phyloP scores from a whole-genome alignment of 495 filamentous ascomycete genomes.

The Astrothelium macrocarpum region DNA sequence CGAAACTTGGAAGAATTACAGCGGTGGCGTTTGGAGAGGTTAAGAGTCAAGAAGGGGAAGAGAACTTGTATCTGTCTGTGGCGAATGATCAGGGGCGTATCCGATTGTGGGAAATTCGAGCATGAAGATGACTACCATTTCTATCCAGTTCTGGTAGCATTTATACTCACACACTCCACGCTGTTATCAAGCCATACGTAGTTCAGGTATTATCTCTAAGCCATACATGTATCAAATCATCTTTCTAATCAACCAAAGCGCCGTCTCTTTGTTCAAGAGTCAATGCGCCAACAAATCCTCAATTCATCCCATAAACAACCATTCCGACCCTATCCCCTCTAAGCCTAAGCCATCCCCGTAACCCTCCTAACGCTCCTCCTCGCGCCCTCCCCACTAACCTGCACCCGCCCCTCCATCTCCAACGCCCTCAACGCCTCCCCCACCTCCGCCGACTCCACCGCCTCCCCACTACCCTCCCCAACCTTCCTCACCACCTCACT shows the following conservation, averaged over 20 bases:
- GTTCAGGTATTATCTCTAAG: not conserved
- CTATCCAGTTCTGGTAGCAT: not conserved
- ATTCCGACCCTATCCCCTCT: constrained; percentile 18
- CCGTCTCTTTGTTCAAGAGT: too few species aligned
- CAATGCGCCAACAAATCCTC: too few species aligned
- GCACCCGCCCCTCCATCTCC: constrained; percentile 76
- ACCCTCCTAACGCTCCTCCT: constrained; percentile 75
- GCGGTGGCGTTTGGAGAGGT: constrained; percentile 52
- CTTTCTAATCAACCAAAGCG: not conserved
- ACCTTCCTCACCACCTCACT: constrained; percentile 64
- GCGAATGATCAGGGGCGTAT: constrained; percentile 81
- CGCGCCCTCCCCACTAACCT: constrained; percentile 74
- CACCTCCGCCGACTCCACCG: constrained; percentile 69
- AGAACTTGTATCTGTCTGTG: constrained; percentile 64
- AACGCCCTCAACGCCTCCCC: constrained; percentile 64
- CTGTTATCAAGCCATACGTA: too few species aligned
- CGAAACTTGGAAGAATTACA: constrained; percentile 77
- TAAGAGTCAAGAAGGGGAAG: constrained; percentile 34
- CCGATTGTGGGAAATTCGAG: constrained; percentile 69
- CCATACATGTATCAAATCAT: not conserved
- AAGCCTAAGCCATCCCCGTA: constrained; percentile 44
- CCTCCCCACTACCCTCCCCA: constrained; percentile 62
- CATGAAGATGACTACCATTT: not conserved
- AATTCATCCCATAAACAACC: too few species aligned
- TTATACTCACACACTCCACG: too few species aligned